Evolutionary conservation across 148 eudicot species (phyloP), one percentile per base, ranked within the genome.

Genomic region (Talinum fruticosum): DNA sequence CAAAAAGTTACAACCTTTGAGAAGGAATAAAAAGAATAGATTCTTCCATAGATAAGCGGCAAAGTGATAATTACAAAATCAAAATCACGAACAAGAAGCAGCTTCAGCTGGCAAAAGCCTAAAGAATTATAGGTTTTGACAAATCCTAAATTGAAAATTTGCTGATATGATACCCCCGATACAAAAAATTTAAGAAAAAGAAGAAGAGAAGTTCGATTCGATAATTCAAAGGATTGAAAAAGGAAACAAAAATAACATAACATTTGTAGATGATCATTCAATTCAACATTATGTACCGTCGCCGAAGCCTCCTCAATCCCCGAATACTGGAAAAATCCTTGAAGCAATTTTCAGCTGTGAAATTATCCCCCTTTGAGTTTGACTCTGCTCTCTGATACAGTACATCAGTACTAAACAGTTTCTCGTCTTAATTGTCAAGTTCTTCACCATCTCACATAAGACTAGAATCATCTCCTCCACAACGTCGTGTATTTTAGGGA

Each of bases 141-240:
- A 66, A 76, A 49, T 66, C 79, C 72, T 76, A 76, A 33, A 66
- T 41, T 12, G 49, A 64, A 64, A 62, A 57, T 10, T 34, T 59
- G 18, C 38, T 1, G 6, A 35, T 33, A 67, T 30, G n/a, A n/a
- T n/a, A n/a, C n/a, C n/a, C n/a, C n/a, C n/a, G n/a, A n/a, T n/a
- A n/a, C n/a, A n/a, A n/a, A n/a, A n/a, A n/a, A n/a, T n/a, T n/a
- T n/a, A n/a, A n/a, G n/a, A n/a, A n/a, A n/a, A n/a, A n/a, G n/a
- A n/a, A n/a, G n/a, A n/a, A n/a, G n/a, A n/a, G n/a, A n/a, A n/a
- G 21, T 18, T 35, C 44, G 45, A 67, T 34, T 67, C 37, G 71
- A 18, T 2, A 35, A 67, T 34, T 67, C 14, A 19, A 67, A 66
- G 37, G 38, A 19, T 6, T 16, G 18, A 37, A 2, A 34, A 33